Evolutionary conservation across 1,284 basidiomycete genomes (phyloP).

Genomic region (Blastosporella zonata): DNA sequence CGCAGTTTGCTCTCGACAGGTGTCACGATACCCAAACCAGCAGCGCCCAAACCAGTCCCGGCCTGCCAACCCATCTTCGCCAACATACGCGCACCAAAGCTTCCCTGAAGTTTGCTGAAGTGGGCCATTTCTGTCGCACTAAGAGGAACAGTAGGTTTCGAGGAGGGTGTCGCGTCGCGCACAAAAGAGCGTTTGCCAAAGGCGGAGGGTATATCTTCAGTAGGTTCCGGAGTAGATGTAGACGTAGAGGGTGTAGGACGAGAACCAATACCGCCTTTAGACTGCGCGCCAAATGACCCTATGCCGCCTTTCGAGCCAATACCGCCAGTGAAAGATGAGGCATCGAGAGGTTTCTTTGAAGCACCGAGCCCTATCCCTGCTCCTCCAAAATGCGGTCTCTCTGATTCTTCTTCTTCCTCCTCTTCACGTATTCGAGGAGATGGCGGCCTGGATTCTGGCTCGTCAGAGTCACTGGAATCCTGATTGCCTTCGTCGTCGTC

Average conservation of each 20-base stretch:
- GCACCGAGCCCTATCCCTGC: constrained; percentile 46
- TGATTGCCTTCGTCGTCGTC: constrained; percentile 40
- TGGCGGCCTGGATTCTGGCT: constrained; percentile 46
- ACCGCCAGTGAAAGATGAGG: constrained; percentile 37
- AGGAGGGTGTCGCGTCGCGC: constrained; percentile 46
- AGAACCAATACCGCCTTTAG: constrained; percentile 48
- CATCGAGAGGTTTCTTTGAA: constrained; percentile 12
- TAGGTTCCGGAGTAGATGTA: constrained; percentile 25
- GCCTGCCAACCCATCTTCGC: constrained; percentile 92
- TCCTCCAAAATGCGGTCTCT: constrained; percentile 42
- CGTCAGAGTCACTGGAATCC: constrained; percentile 38
- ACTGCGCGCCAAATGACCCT: constrained; percentile 31
- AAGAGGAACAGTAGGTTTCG: constrained; percentile 49
- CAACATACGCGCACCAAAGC: constrained; percentile 87
- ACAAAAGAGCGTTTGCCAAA: constrained; percentile 51
- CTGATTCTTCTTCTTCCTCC: constrained; percentile 36
- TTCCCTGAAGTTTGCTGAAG: constrained; percentile 72
- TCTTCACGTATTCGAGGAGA: constrained; percentile 53
- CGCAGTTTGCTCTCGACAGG: constrained; percentile 86
- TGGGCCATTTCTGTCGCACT: constrained; percentile 69
- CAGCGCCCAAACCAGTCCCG: constrained; percentile 78
- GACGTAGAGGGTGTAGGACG: constrained; percentile 18
- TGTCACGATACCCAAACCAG: constrained; percentile 82
- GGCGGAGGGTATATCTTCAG: constrained; percentile 31
- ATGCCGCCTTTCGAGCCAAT: constrained; percentile 44